phyloP scores from a whole-genome alignment of 345 rosid genomes.

The Eucalyptus curtisii region DNA sequence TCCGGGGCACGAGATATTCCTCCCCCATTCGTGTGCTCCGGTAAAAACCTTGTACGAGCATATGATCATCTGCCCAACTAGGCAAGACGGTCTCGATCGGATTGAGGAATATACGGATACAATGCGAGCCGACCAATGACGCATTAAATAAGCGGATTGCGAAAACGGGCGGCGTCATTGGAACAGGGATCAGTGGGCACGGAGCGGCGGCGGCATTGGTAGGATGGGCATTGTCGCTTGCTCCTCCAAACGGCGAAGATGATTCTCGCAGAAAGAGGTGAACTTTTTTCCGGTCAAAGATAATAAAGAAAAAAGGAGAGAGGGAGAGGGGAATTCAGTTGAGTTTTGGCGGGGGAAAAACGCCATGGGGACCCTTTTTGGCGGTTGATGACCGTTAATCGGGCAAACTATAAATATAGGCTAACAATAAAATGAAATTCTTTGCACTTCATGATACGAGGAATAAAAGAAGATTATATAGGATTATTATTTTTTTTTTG shows the following conservation, averaged over 20 bases:
- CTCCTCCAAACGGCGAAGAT: neutral
- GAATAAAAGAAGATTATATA: neutral
- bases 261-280: neutral
- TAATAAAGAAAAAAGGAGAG: neutral
- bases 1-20: neutral
- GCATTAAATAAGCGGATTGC: neutral
- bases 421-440: neutral
- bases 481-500: neutral
- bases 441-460: neutral
- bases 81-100: neutral
- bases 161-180: neutral
- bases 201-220: neutral
- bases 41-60: neutral
- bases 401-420: fast-evolving
- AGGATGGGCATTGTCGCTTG: neutral
- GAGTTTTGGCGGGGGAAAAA: neutral
- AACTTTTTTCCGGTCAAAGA: neutral
- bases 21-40: neutral
- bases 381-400: neutral
- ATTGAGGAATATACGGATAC: neutral
- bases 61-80: neutral
- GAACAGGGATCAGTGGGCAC: neutral
- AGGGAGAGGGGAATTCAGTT: neutral
- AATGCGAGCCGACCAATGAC: neutral
- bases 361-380: neutral